These are phyloP conservation scores for Fusarium annulatum DNA, from an alignment of 2,329 filamentous ascomycete species.

Conservation along the genomic window DNA sequence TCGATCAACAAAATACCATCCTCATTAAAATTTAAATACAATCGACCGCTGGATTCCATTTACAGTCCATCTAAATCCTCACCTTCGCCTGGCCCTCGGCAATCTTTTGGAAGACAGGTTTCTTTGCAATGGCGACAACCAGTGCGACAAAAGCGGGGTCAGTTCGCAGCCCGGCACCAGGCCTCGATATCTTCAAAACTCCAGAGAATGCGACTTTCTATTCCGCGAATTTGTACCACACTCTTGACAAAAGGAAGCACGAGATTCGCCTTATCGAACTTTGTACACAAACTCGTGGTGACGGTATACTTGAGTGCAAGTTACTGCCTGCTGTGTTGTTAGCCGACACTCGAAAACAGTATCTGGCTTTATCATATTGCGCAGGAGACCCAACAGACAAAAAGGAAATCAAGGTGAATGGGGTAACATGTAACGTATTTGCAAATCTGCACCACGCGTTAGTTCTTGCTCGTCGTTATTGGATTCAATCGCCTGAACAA, in stretches of 20 bases:
- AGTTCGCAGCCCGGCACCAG: fast-evolving
- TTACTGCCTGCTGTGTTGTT: fast-evolving
- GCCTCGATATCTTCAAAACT: not conserved
- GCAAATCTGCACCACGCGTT: fast-evolving
- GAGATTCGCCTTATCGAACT: not conserved
- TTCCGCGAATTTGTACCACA: fast-evolving
- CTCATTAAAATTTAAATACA: no score
- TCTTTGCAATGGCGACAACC: fast-evolving
- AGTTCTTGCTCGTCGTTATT: fast-evolving
- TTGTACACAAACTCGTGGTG: not conserved
- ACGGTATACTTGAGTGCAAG: not conserved
- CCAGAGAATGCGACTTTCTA: fast-evolving
- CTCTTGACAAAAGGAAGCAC: fast-evolving
- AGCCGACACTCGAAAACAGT: fast-evolving
- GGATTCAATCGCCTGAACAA: fast-evolving
- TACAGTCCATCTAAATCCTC: no score
- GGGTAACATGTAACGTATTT: fast-evolving
- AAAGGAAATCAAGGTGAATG: fast-evolving
- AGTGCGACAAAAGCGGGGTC: fast-evolving
- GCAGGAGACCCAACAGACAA: not conserved
- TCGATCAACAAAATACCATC: no score
- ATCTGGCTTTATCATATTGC: fast-evolving
- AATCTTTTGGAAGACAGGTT: fast-evolving
- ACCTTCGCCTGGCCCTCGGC: not conserved
- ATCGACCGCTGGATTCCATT: no score